These are phyloP conservation scores for Wickerhamiella allomyrinae DNA, from an alignment of 805 yeast genomes.

Conservation along the genomic window DNA sequence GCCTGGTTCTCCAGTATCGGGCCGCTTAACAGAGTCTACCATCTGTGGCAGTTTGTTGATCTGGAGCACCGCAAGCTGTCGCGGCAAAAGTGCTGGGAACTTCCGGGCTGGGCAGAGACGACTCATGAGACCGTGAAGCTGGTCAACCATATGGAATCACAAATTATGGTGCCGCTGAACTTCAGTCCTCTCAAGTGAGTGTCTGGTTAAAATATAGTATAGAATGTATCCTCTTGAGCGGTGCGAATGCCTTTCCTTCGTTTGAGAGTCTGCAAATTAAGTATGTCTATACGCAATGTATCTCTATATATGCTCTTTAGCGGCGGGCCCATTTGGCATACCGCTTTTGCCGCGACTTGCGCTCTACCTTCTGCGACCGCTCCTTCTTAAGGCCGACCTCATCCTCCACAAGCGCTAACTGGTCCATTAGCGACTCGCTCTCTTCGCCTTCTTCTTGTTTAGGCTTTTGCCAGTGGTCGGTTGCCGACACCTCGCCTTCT, in stretches of 20 bases:
- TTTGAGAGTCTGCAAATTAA: too few relatives aligned
- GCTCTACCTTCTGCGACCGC: conserved; percentile 8
- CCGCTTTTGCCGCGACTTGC: conserved; percentile 8
- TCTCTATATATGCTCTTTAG: background rate
- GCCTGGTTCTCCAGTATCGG: conserved; percentile 33
- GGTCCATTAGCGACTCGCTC: conserved; percentile 7
- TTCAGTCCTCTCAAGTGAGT: conserved; percentile 27
- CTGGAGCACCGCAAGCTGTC: conserved; percentile 29
- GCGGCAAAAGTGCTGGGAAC: conserved; percentile 31
- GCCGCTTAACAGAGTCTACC: conserved; percentile 28
- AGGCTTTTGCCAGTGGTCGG: background rate
- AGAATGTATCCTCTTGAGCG: background rate
- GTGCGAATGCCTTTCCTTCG: background rate
- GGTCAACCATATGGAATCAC: conserved; percentile 26
- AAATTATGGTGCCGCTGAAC: conserved; percentile 27
- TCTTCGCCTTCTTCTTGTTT: background rate
- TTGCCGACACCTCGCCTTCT: background rate
- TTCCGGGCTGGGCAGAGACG: conserved; percentile 34
- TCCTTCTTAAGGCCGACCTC: background rate
- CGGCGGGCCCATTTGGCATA: conserved; percentile 2
- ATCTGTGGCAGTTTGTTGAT: conserved; percentile 33
- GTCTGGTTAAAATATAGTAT: background rate
- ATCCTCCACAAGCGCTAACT: conserved; percentile 1
- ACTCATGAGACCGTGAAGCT: conserved; percentile 30
- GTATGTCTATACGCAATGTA: too few relatives aligned